Base-by-base conservation (phyloP, 495 filamentous ascomycete genomes). In the Hypoxylon intermedium region DNA sequence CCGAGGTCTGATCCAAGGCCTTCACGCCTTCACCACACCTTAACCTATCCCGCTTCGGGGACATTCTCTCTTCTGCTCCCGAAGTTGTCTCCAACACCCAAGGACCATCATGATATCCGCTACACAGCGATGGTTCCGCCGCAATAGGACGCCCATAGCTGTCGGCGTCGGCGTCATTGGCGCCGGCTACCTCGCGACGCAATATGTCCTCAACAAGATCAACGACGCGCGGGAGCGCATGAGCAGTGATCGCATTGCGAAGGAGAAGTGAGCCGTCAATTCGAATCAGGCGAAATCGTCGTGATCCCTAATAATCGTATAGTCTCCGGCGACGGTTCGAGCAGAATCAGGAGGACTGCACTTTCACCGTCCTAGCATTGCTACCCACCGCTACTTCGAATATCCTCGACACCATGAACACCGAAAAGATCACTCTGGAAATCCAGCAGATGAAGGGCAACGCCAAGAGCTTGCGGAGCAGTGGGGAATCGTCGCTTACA, bases 271-370 rank as follows among this genome's bases (percentile, higher is more conserved):
- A 68, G 86, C 76, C 9, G 30, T 37, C 3, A 2, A 37, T 37
- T 37, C 15, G n/a, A 5, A 33, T 30, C 54, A 18, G 4, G 2
- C 51, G 11, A 49, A 38, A 30, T 33, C 45, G 21, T 5, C 23
- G 24, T 4, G 7, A 31, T 58, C 26, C 20, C 7, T 62, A 61
- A 63, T 57, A 30, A 24, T 34, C n/a, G 18, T 47, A 11, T 58
- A 98, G 94, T 75, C 81, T 98, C 61, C 90, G 92, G 41, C 89
- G 94, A 51, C 88, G 94, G 63, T 98, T 98, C 78, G 90, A 97
- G 72, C 94, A 98, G 72, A 98, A 98, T 69, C 94, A 98, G 66
- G 93, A 96, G 71, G 95, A 98, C 74, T 98, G 94, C 74, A 96
- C 92, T 41, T 96, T 91, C 72, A 98, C 94, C n/a, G 91, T 98